Conservation (phyloP, 345 rosid species). For the Mangifera indica region DNA sequence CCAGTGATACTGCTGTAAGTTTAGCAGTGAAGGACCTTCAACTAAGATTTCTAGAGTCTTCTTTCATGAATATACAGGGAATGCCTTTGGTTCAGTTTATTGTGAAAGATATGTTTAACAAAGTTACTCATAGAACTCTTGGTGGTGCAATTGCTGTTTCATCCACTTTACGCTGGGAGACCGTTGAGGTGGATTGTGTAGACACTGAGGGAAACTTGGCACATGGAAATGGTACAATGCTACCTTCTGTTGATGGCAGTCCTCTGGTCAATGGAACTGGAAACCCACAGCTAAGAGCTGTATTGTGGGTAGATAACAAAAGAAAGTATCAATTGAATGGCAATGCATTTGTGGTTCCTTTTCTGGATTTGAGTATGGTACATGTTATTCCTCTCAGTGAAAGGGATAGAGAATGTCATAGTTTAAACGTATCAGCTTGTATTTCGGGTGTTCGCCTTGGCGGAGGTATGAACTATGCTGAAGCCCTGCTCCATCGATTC, state of each 20-base stretch:
- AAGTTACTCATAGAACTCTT: constrained; percentile 91
- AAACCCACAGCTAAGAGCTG: constrained; percentile 62
- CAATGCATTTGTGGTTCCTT: constrained; percentile 43
- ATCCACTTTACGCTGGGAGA: constrained; percentile 72
- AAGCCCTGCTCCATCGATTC: constrained; percentile 79
- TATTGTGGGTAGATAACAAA: constrained; percentile 79
- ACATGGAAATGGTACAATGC: constrained; percentile 33
- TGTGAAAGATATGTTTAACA: constrained; percentile 70
- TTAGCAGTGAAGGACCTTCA: constrained; percentile 68
- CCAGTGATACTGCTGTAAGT: constrained; percentile 89
- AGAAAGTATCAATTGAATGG: constrained; percentile 42
- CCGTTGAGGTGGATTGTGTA: constrained; percentile 77
- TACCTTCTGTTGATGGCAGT: constrained; percentile 36
- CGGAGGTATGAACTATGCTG: constrained; percentile 95
- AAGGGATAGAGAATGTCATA: constrained; percentile 79
- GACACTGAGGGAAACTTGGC: constrained; percentile 54
- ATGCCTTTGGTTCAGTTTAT: constrained; percentile 83
- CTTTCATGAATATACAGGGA: constrained; percentile 52
- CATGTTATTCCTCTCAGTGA: constrained; percentile 88
- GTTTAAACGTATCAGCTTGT: constrained; percentile 73
- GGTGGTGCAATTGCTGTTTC: constrained; percentile 97
- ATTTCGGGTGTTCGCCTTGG: constrained; percentile 88
- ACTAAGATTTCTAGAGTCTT: constrained; percentile 81
- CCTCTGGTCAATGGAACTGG: constrained; percentile 39
- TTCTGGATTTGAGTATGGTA: constrained; percentile 71